Conservation (phyloP, 352 stramenopile genomes). For the Phytophthora sp. region DNA sequence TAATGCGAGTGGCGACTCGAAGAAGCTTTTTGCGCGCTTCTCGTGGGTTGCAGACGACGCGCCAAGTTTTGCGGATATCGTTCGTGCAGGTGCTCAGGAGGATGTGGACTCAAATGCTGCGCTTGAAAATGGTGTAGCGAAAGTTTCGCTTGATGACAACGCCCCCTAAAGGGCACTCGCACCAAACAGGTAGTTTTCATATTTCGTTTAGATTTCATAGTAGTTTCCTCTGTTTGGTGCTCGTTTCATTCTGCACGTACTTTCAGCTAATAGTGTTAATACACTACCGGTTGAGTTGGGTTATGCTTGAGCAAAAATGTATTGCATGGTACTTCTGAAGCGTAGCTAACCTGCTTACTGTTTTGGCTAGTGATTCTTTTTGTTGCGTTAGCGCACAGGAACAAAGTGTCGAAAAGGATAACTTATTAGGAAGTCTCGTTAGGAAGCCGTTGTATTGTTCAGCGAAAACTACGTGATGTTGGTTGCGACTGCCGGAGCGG, state of each 20-base stretch:
- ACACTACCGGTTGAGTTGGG: slow-evolving; percentile 3
- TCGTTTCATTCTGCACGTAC: slow-evolving; percentile 1
- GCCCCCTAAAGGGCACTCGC: slow-evolving; percentile 14
- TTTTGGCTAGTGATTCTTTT: no score
- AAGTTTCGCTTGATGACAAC: slow-evolving; percentile 22
- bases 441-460: no score
- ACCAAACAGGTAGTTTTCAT: slow-evolving; percentile 29
- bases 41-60: slow-evolving; percentile 75
- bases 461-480: no score
- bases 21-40: slow-evolving; percentile 77
- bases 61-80: slow-evolving; percentile 59
- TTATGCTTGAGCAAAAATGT: no score
- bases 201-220: slow-evolving; percentile 16
- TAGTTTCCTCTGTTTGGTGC: slow-evolving; percentile 10
- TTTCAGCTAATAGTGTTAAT: slow-evolving; percentile 12
- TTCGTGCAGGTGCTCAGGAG: slow-evolving; percentile 22
- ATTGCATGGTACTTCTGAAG: no score
- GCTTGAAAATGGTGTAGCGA: slow-evolving; percentile 21
- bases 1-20: slow-evolving; percentile 32
- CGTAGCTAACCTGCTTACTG: no score
- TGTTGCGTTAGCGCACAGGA: no score
- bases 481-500: no score
- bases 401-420: no score
- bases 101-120: slow-evolving; percentile 8
- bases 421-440: no score